Percentiles rank a stretch among this genome's conserved stretches.
Conservation (phyloP, 331 rosid species). For the Acacia concinna region DNA sequence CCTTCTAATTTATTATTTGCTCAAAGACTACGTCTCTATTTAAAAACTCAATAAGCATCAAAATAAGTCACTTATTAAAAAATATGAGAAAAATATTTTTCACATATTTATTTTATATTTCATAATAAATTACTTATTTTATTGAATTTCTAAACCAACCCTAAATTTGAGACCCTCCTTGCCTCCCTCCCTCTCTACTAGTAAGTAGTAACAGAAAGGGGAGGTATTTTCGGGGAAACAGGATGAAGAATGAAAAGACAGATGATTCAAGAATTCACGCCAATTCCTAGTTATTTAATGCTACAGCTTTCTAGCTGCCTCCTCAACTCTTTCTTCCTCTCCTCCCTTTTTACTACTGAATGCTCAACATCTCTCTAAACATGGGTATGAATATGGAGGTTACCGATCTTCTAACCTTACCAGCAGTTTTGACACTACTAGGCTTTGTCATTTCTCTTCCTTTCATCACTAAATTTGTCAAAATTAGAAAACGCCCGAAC, state of each 20-base stretch:
- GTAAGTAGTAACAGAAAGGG: background rate
- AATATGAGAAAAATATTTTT: no score
- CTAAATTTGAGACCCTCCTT: background rate
- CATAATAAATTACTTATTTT: no score
- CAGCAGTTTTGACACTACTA: conserved; percentile 29
- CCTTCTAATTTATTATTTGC: background rate
- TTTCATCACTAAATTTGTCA: conserved; percentile 30
- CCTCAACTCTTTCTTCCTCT: background rate
- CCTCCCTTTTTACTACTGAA: background rate
- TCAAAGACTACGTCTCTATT: no score
- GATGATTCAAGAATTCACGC: background rate
- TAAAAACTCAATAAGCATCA: no score
- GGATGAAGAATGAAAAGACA: background rate
- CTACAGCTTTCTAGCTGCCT: background rate
- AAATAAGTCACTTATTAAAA: no score
- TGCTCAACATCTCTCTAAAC: background rate
- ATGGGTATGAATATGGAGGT: conserved; percentile 46
- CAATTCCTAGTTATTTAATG: background rate
- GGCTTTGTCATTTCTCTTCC: conserved; percentile 15
- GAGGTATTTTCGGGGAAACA: background rate
- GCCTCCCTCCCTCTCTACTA: background rate
- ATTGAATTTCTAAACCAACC: no score
- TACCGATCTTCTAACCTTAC: conserved; percentile 25
- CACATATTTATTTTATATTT: no score
- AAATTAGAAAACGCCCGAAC: conserved; percentile 24